These are phyloP conservation scores for Neurospora africana DNA, from an alignment of 495 filamentous ascomycete genomes.

Conservation along the genomic window DNA sequence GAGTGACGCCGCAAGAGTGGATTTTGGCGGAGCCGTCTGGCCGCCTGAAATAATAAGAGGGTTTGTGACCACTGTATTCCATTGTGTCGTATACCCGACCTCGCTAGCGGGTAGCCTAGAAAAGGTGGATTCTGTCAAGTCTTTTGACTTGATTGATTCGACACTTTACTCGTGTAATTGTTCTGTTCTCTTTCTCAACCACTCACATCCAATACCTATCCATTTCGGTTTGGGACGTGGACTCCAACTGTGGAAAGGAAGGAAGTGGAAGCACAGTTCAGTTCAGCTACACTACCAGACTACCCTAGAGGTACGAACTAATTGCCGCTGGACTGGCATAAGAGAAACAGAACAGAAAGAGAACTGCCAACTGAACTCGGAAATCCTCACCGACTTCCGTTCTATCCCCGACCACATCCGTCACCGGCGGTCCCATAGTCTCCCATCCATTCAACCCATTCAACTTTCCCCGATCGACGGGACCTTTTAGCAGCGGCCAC, in stretches of 20 bases:
- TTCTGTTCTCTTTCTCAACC: background rate
- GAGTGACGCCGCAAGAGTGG: background rate
- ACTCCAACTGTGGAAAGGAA: no score
- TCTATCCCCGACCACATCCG: background rate
- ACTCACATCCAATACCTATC: background rate
- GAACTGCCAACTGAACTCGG: background rate
- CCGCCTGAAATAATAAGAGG: background rate
- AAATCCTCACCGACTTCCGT: background rate
- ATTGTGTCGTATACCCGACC: background rate
- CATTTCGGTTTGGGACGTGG: background rate
- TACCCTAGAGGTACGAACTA: no score
- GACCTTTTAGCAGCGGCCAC: background rate
- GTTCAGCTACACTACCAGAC: background rate
- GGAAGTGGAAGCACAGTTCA: background rate
- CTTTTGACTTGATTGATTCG: background rate
- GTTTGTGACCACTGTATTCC: background rate
- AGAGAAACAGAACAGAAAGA: background rate
- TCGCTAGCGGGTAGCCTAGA: background rate
- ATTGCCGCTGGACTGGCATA: background rate
- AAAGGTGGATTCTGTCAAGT: background rate
- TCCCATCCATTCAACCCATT: background rate
- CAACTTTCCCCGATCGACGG: background rate
- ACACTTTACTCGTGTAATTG: background rate
- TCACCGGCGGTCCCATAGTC: background rate
- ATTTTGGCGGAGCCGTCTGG: background rate